Percentiles rank a stretch among this genome's conserved stretches.
Conservation (phyloP, 495 filamentous ascomycete species). For the Massariosphaeria phaeospora region DNA sequence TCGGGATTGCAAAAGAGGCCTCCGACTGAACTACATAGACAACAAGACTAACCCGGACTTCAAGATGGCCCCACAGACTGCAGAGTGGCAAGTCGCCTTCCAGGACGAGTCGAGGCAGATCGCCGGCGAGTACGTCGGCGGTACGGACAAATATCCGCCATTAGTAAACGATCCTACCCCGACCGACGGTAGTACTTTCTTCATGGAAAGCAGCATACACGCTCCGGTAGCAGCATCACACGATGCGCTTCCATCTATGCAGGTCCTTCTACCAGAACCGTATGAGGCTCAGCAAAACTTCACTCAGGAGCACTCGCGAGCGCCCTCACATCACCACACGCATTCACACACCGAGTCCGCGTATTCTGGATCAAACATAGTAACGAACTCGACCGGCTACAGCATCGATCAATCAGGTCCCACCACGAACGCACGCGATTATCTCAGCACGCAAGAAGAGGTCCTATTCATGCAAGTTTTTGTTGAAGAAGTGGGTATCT, state of each 20-base stretch:
- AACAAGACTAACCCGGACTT: slow-evolving; percentile 66
- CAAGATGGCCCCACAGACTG: slow-evolving; percentile 50
- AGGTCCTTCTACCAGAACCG: slow-evolving; percentile 40
- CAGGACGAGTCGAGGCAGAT: slow-evolving; percentile 87
- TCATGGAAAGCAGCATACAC: slow-evolving; percentile 40
- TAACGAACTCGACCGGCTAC: no score
- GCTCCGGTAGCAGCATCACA: slow-evolving; percentile 37
- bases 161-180: slow-evolving; percentile 40
- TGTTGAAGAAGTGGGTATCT: slow-evolving; percentile 81
- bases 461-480: slow-evolving; percentile 84
- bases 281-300: background rate
- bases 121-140: slow-evolving; percentile 86
- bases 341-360: slow-evolving; percentile 38
- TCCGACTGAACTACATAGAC: slow-evolving; percentile 91
- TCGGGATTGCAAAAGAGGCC: slow-evolving; percentile 76
- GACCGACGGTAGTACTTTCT: slow-evolving; percentile 55
- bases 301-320: slow-evolving; percentile 32
- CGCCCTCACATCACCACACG: slow-evolving; percentile 29
- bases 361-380: slow-evolving; percentile 29
- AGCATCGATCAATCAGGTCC: no score
- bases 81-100: slow-evolving; percentile 71
- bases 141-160: slow-evolving; percentile 61
- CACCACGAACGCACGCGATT: slow-evolving; percentile 41
- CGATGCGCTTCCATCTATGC: slow-evolving; percentile 45
- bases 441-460: slow-evolving; percentile 68